Evolutionary conservation across 306 rosid species (phyloP).

Genomic region (Glycine soja): DNA sequence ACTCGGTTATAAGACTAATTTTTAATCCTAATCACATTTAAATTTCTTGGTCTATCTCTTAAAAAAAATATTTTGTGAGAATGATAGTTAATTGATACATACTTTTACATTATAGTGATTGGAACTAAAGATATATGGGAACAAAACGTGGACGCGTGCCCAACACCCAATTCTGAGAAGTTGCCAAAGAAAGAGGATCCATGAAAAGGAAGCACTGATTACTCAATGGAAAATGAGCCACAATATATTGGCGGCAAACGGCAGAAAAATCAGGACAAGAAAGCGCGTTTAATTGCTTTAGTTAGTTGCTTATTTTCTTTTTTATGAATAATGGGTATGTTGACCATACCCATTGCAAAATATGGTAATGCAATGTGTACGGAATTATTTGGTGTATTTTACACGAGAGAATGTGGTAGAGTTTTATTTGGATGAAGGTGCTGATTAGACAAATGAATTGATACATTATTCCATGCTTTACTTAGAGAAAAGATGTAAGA

Average conservation of each 20-base stretch:
- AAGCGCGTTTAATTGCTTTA: neutral
- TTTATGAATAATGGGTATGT: neutral
- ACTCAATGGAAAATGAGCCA: neutral
- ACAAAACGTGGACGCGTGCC: slow-evolving; percentile 36
- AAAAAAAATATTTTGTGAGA: too few relatives aligned
- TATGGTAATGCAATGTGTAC: neutral
- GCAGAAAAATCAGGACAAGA: too few relatives aligned
- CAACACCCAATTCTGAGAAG: slow-evolving; percentile 5
- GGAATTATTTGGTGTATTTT: neutral
- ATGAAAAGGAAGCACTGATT: neutral
- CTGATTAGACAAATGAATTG: neutral
- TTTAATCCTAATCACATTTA: too few relatives aligned
- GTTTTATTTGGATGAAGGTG: neutral
- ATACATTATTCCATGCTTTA: neutral
- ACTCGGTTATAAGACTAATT: too few relatives aligned
- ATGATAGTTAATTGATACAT: neutral
- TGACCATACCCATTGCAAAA: neutral
- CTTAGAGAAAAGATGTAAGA: neutral
- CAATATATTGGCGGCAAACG: too few relatives aligned
- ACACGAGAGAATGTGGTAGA: neutral
- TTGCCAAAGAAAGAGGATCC: neutral
- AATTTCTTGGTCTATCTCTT: too few relatives aligned
- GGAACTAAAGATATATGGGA: neutral
- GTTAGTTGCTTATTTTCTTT: neutral
- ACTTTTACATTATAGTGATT: neutral